These are phyloP conservation scores for Suillus hirtellus DNA, from an alignment of 768 basidiomycete species.

Conservation along the genomic window DNA sequence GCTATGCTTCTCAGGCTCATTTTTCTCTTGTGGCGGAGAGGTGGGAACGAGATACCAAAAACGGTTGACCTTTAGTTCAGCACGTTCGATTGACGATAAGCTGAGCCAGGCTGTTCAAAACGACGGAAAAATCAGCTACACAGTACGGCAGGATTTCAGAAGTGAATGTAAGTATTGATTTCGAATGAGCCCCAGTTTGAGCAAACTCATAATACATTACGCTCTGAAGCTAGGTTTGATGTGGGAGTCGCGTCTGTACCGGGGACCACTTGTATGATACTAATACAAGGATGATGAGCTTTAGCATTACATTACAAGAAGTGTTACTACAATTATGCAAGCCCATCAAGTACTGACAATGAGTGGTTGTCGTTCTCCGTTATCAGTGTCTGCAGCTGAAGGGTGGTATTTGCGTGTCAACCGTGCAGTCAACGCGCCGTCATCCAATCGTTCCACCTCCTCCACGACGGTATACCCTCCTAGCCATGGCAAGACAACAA, in stretches of 20 bases:
- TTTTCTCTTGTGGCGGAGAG: no score
- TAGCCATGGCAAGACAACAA: conserved; percentile 41
- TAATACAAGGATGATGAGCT: not conserved
- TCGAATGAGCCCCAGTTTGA: no score
- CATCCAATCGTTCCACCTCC: conserved; percentile 44
- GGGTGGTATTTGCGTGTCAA: conserved; percentile 28
- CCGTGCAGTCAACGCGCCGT: conserved; percentile 34
- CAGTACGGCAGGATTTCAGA: no score
- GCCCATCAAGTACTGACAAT: not conserved
- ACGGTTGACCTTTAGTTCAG: no score
- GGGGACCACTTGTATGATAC: not conserved
- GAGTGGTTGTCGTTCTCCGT: not conserved
- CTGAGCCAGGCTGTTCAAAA: no score
- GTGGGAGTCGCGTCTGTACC: not conserved
- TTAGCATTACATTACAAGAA: not conserved
- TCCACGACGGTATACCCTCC: conserved; percentile 49
- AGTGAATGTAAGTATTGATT: no score
- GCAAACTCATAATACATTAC: not conserved
- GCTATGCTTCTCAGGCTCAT: no score
- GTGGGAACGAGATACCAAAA: no score
- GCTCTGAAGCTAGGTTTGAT: not conserved
- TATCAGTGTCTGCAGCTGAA: not conserved
- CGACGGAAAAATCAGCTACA: no score
- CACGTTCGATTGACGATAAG: no score
- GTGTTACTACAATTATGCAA: not conserved